Conservation (phyloP, 2,329 filamentous ascomycete species). For the Colletotrichum limetticola region DNA sequence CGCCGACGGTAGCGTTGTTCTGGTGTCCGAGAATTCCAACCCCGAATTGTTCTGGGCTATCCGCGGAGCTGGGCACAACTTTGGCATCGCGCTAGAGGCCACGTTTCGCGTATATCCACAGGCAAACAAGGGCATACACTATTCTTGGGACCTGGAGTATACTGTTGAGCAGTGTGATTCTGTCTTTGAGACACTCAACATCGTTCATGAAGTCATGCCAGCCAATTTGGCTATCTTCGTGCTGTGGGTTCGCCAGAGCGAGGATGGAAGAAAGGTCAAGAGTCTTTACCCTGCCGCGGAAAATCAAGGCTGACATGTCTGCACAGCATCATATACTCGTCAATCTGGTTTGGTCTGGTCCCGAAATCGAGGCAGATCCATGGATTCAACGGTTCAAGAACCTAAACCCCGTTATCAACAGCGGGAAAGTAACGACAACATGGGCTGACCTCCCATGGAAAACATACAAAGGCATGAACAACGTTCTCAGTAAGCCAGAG, state of each 20-base stretch:
- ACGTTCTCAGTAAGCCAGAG: slow-evolving; percentile 24
- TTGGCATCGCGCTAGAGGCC: slow-evolving; percentile 59
- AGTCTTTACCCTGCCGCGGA: slow-evolving; percentile 37
- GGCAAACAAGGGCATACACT: slow-evolving; percentile 38
- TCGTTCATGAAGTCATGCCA: slow-evolving; percentile 41
- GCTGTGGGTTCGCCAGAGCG: slow-evolving; percentile 45
- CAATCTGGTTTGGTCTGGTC: slow-evolving; percentile 24
- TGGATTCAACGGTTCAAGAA: slow-evolving; percentile 8
- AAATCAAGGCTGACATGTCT: neutral
- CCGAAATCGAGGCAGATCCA: slow-evolving; percentile 5
- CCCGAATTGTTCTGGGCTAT: slow-evolving; percentile 59
- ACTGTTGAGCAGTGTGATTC: slow-evolving; percentile 41
- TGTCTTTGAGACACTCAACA: slow-evolving; percentile 48
- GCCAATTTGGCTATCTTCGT: slow-evolving; percentile 42
- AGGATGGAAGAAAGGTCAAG: slow-evolving; percentile 29
- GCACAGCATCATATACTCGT: slow-evolving; percentile 20
- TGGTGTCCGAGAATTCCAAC: slow-evolving; percentile 39
- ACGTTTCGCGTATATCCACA: slow-evolving; percentile 52
- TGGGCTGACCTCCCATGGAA: slow-evolving; percentile 27
- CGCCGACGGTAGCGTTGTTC: slow-evolving; percentile 38
- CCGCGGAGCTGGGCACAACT: slow-evolving; percentile 60
- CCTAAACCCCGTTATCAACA: slow-evolving; percentile 5
- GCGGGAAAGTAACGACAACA: neutral
- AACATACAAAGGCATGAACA: slow-evolving; percentile 27
- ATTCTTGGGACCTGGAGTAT: slow-evolving; percentile 42